Evolutionary conservation across 2,329 filamentous ascomycete species (phyloP), one percentile per base, ranked within the genome.

Genomic region (Rhynchosporium agropyri): DNA sequence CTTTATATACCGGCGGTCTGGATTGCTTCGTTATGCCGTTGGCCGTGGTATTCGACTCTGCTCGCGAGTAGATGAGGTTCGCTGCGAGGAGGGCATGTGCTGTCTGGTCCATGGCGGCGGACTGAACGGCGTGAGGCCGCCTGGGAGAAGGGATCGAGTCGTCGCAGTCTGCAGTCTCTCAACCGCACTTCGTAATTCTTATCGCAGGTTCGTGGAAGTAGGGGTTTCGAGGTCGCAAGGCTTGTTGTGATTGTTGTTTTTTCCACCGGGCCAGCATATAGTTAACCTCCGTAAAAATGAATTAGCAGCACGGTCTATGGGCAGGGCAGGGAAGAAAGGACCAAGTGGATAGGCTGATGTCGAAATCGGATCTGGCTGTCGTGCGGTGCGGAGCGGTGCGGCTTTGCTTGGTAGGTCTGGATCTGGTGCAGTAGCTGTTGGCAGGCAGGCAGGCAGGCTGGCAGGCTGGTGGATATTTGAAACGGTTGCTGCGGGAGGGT

Each of bases 1-100:
- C 85, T 75, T 97, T 98, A 83, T 90, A 98, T 63, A 79, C 61
- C 4, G 72, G 64, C 4, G 74, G 73, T 63, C 73, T 61, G 7
- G 66, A 49, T 13, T 61, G 62, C 7, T 61, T 71, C 1, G 31
- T 26, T 36, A 68, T 60, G 62, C 67, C 62, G 64, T 67, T 71
- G 66, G 58, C 70, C 45, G 74, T 77, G 10, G 74, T 71, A 69
- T 79, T 77, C 9, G 33, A 36, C 33, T 36, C 33, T 36, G 77
- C 75, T 67, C 81, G 77, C 59, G 78, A 76, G 64, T 82, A 82
- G 10, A 80, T 62, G 54, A 77, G 65, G 66, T 79, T 73, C 45
- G 77, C 77, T 26, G 74, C 65, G 60, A 74, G 69, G 67, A 79
- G 74, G 33, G 74, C 73, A 58, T 74, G 71, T 38, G 70, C 75